Percentiles rank a stretch among this genome's conserved stretches.
These are phyloP conservation scores for Cystobasidium pallidum DNA, from an alignment of 1,284 basidiomycete genomes.

Conservation along the genomic window DNA sequence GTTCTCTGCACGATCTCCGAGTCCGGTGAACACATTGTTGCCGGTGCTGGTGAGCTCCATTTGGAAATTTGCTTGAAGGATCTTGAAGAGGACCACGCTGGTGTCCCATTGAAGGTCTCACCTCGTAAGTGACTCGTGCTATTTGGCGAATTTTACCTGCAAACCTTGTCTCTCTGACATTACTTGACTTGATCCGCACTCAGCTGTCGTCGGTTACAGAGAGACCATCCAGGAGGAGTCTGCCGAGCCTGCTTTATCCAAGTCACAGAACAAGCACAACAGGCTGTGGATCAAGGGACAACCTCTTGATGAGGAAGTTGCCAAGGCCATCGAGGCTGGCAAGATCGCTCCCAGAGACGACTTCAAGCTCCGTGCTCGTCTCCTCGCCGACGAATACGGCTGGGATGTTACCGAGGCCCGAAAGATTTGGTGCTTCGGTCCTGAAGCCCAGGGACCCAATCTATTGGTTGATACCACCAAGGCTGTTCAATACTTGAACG, in stretches of 20 bases:
- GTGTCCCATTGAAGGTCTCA: slow-evolving; percentile 98
- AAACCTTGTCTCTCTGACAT: too few species aligned
- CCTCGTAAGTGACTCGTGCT: slow-evolving; percentile 60
- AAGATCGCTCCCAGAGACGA: slow-evolving; percentile 90
- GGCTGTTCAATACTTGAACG: slow-evolving; percentile 62
- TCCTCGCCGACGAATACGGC: slow-evolving; percentile 92
- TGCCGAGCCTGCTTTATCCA: slow-evolving; percentile 92
- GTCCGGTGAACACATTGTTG: slow-evolving; percentile 97
- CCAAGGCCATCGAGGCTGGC: slow-evolving; percentile 88
- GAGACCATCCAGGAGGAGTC: slow-evolving; percentile 98
- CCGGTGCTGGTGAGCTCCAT: slow-evolving; percentile 98
- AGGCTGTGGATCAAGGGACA: slow-evolving; percentile 92
- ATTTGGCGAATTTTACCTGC: too few species aligned
- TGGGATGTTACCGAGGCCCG: slow-evolving; percentile 99
- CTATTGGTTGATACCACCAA: slow-evolving; percentile 97
- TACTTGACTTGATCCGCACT: not conserved
- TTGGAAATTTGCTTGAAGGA: slow-evolving; percentile 99
- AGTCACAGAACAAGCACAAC: slow-evolving; percentile 99
- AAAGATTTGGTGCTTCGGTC: slow-evolving; percentile 99
- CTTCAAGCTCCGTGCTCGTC: slow-evolving; percentile 93
- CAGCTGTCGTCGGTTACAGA: slow-evolving; percentile 94
- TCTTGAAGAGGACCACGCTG: slow-evolving; percentile 98
- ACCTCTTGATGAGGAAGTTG: slow-evolving; percentile 92
- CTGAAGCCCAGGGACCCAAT: slow-evolving; percentile 97
- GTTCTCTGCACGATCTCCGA: slow-evolving; percentile 94